Evolutionary conservation across 2,329 filamentous ascomycete genomes (phyloP).

Genomic region (Verticillium longisporum): DNA sequence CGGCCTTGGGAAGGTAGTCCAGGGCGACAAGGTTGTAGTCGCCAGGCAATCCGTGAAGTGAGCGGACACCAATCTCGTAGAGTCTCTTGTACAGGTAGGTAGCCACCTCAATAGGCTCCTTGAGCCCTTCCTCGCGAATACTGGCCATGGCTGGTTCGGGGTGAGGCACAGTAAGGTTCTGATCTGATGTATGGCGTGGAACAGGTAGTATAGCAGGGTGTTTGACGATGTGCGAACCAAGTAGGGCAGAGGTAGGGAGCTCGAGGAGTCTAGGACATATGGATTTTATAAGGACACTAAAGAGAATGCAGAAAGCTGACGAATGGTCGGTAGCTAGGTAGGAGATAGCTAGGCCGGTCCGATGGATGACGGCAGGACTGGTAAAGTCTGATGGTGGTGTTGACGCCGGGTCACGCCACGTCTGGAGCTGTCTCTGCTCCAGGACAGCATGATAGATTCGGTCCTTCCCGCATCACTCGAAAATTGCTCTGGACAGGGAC

Average conservation of each 20-base stretch:
- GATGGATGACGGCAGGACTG: background rate
- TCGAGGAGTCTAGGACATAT: background rate
- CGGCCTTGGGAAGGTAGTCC: constrained; percentile 55
- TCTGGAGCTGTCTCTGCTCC: background rate
- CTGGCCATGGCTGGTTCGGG: constrained; percentile 21
- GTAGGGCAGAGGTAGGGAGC: background rate
- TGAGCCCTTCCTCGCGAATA: constrained; percentile 33
- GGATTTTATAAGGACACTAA: background rate
- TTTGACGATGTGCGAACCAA: no score
- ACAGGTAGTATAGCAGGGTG: background rate
- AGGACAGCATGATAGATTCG: background rate
- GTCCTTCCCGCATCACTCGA: background rate
- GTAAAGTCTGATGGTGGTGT: background rate
- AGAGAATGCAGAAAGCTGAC: background rate
- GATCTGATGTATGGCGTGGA: background rate
- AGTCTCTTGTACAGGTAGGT: constrained; percentile 63
- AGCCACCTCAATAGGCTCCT: constrained; percentile 51
- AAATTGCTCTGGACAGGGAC: background rate
- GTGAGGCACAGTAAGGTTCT: background rate
- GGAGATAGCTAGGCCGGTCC: background rate
- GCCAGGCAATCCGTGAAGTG: constrained; percentile 62
- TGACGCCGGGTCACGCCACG: background rate
- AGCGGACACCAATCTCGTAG: constrained; percentile 55
- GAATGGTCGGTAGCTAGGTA: background rate
- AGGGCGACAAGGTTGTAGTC: constrained; percentile 67